Conservation (phyloP, 2,329 filamentous ascomycete genomes). For the Myriangium duriaei region DNA sequence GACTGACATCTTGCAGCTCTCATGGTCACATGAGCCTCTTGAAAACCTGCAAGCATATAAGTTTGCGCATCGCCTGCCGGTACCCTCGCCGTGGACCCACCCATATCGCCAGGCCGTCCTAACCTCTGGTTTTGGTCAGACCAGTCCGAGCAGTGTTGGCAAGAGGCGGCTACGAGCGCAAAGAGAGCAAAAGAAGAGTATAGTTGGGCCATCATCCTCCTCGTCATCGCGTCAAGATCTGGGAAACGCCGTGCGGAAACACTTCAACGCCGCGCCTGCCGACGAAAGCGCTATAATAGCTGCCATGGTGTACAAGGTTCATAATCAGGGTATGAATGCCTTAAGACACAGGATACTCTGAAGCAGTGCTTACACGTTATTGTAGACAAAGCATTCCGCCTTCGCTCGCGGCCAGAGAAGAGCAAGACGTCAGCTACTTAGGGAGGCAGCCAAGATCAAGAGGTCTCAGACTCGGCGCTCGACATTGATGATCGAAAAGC, state of each 20-base stretch:
- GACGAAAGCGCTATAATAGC: constrained; percentile 75
- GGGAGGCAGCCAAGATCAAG: too few species aligned
- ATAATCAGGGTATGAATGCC: constrained; percentile 42
- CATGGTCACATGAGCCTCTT: constrained; percentile 3
- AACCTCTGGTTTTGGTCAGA: constrained; percentile 47
- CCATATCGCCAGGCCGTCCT: constrained; percentile 38
- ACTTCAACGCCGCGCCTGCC: constrained; percentile 69
- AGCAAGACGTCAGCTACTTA: background rate
- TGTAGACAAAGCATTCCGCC: constrained; percentile 34
- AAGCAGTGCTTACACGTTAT: too few species aligned
- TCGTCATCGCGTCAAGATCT: constrained; percentile 51
- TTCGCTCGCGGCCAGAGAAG: constrained; percentile 23
- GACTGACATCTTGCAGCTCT: constrained; percentile 2
- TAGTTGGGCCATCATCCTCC: background rate
- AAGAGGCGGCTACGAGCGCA: constrained; percentile 42
- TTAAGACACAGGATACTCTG: too few species aligned
- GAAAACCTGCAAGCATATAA: constrained; percentile 58
- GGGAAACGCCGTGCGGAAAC: constrained; percentile 60
- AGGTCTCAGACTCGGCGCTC: too few species aligned
- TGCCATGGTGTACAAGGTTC: constrained; percentile 61
- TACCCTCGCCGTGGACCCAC: constrained; percentile 54
- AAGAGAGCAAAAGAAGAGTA: constrained; percentile 39
- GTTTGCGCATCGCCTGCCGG: constrained; percentile 57
- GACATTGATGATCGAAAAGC: too few species aligned
- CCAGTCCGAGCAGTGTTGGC: constrained; percentile 62